phyloP scores from a whole-genome alignment of 148 eudicot genomes.

The Spergularia marina region DNA sequence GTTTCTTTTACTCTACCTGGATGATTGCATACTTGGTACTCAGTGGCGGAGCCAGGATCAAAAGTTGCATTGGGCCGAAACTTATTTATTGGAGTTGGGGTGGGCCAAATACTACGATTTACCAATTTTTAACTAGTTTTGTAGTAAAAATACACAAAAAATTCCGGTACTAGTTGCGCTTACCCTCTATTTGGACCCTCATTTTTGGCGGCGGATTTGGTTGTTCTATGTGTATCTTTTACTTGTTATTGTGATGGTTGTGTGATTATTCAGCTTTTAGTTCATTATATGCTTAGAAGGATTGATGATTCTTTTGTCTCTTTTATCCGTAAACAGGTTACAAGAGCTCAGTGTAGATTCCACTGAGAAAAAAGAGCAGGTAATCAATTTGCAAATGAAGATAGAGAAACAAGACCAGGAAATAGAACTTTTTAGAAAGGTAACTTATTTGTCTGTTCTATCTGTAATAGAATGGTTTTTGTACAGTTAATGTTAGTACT shows the following conservation, averaged over 20 bases:
- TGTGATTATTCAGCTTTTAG: background rate
- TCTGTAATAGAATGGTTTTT: background rate
- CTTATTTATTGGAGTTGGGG: too few relatives aligned
- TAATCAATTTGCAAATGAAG: conserved; percentile 41
- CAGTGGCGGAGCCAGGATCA: too few relatives aligned
- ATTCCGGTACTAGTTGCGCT: too few relatives aligned
- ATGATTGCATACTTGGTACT: too few relatives aligned
- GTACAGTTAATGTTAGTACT: background rate
- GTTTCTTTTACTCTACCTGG: background rate
- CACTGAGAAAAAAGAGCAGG: conserved; percentile 47
- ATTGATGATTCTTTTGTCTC: background rate
- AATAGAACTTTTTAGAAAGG: conserved; percentile 63
- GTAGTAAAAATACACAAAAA: too few relatives aligned
- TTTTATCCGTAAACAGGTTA: conserved; percentile 42
- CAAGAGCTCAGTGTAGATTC: conserved; percentile 59
- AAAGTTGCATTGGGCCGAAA: too few relatives aligned
- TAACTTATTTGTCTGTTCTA: conserved; percentile 15
- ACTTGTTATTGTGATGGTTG: background rate
- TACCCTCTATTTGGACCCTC: too few relatives aligned
- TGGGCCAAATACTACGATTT: too few relatives aligned
- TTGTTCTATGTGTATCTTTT: too few relatives aligned
- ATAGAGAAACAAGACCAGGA: conserved; percentile 55
- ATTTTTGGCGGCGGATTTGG: too few relatives aligned
- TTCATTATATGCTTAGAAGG: background rate
- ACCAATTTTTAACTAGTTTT: too few relatives aligned